Conservation (phyloP, 139 green algal genomes). For the Coccomyxa sp. region DNA sequence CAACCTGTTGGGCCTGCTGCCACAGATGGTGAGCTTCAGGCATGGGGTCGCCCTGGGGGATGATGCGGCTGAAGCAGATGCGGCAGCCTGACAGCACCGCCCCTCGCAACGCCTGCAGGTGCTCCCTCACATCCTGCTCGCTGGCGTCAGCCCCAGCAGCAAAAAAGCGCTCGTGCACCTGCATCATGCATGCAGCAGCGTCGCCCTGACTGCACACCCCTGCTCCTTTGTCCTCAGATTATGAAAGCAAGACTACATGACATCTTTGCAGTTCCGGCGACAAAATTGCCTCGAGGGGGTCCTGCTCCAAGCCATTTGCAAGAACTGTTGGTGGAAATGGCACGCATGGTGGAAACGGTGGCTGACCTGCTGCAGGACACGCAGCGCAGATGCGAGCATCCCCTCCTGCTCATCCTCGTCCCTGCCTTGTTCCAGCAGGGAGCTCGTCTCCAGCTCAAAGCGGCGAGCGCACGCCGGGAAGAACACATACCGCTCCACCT, state of each 20-base stretch:
- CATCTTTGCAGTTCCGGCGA: no score
- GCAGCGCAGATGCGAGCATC: conserved; percentile 42
- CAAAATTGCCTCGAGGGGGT: no score
- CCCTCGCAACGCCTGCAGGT: conserved; percentile 29
- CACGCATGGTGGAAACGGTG: conserved; percentile 29
- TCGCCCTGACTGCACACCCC: no score
- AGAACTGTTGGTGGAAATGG: no score
- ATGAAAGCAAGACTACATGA: no score
- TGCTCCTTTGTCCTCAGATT: no score
- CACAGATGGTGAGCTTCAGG: conserved; percentile 68
- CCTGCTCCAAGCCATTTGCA: no score
- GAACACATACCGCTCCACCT: conserved; percentile 85
- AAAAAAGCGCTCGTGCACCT: conserved; percentile 24
- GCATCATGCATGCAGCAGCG: conserved; percentile 9
- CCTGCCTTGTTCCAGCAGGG: conserved; percentile 46
- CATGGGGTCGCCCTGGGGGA: conserved; percentile 39
- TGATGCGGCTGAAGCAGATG: conserved; percentile 73
- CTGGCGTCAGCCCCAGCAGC: neutral
- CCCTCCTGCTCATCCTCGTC: conserved; percentile 57
- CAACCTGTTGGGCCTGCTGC: conserved; percentile 51
- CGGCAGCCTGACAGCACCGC: conserved; percentile 46
- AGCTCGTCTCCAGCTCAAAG: conserved; percentile 33
- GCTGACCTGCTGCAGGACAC: conserved; percentile 54
- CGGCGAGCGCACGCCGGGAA: conserved; percentile 62
- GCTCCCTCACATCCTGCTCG: conserved; percentile 27